Evolutionary conservation across 2,329 filamentous ascomycete species (phyloP).

Genomic region (Colletotrichum shisoi): DNA sequence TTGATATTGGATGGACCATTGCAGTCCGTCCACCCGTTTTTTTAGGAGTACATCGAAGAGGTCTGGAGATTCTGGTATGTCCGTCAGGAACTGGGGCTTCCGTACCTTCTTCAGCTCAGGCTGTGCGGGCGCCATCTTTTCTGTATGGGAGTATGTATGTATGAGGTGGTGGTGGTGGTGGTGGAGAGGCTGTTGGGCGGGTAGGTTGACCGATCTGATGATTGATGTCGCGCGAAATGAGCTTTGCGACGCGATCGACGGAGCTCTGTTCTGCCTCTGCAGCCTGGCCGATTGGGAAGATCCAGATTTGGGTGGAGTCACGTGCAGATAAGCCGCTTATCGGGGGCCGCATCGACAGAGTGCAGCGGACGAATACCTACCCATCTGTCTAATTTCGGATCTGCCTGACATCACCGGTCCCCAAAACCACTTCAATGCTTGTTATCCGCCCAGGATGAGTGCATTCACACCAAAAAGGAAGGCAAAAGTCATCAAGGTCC

Average conservation of each 20-base stretch:
- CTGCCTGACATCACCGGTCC: constrained; percentile 11
- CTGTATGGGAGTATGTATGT: background rate
- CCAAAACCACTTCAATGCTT: background rate
- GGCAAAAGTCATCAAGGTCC: constrained; percentile 76
- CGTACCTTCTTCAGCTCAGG: constrained; percentile 97
- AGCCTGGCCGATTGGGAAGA: constrained; percentile 23
- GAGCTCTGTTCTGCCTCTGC: constrained; percentile 22
- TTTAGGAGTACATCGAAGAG: constrained; percentile 29
- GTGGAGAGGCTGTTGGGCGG: constrained; percentile 5
- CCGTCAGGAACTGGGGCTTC: constrained; percentile 40
- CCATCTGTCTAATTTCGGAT: background rate
- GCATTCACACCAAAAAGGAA: constrained; percentile 69
- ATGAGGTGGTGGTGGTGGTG: background rate
- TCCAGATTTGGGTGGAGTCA: constrained; percentile 48
- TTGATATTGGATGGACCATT: constrained; percentile 1
- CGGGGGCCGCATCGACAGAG: constrained; percentile 1
- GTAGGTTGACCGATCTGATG: constrained; percentile 7
- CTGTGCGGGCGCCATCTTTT: constrained; percentile 95
- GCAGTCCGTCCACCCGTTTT: background rate
- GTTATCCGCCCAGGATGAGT: constrained; percentile 54
- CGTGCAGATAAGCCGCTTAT: constrained; percentile 58
- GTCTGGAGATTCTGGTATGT: constrained; percentile 34
- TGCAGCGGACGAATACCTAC: background rate
- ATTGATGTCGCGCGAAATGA: constrained; percentile 27
- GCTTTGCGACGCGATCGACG: constrained; percentile 37